phyloP scores from a whole-genome alignment of 2,329 filamentous ascomycete genomes.

The Magnaporthiopsis incrustans region DNA sequence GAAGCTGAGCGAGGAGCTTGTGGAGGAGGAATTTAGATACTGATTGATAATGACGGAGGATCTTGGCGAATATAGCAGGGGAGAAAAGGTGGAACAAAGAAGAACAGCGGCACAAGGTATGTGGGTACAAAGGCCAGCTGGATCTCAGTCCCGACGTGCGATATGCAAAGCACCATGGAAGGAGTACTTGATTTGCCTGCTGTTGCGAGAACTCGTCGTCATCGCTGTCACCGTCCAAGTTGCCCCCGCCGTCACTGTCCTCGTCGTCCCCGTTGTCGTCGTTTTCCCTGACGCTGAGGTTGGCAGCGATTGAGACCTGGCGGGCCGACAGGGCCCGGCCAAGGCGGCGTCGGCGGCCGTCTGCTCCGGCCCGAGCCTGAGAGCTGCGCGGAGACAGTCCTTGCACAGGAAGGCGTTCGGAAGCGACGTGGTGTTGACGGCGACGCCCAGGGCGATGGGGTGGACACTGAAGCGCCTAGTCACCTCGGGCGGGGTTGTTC shows the following conservation, averaged over 20 bases:
- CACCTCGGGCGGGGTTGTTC: conserved; percentile 33
- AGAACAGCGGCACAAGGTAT: background rate
- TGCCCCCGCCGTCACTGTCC: conserved; percentile 17
- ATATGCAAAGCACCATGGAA: background rate
- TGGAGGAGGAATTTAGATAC: background rate
- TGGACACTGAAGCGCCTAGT: conserved; percentile 30
- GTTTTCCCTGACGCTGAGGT: too few species aligned
- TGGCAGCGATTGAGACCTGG: too few species aligned
- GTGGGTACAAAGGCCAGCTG: background rate
- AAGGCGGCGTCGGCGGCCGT: conserved; percentile 21
- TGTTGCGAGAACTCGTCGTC: conserved; percentile 12
- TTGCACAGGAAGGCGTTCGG: conserved; percentile 39
- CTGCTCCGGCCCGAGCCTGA: conserved; percentile 20
- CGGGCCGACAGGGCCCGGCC: conserved; percentile 26
- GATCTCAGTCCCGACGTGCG: background rate
- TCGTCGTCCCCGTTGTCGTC: conserved; percentile 10
- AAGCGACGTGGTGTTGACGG: conserved; percentile 32
- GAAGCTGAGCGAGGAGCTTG: background rate
- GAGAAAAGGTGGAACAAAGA: background rate
- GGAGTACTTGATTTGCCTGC: too few species aligned
- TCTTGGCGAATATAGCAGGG: too few species aligned
- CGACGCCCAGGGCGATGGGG: conserved; percentile 33
- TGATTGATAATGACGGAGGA: background rate
- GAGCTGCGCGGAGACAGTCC: conserved; percentile 21
- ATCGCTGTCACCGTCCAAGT: conserved; percentile 12